Evolutionary conservation across 1,284 basidiomycete species (phyloP), one percentile per base, ranked within the genome.

Genomic region (Sanguinoderma infundibulare): DNA sequence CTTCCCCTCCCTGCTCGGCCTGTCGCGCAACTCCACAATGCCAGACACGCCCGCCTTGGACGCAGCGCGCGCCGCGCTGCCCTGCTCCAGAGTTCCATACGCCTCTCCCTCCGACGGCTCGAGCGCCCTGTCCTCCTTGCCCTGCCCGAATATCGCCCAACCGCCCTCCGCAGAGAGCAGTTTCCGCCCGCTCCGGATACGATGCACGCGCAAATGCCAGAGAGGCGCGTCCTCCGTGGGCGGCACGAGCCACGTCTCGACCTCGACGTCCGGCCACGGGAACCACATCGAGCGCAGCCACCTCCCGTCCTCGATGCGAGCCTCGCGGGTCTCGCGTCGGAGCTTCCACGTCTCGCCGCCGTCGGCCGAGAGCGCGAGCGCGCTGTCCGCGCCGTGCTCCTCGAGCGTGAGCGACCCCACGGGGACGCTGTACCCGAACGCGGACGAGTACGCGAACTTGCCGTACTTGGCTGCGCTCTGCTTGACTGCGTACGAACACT

Each of bases 401-500:
- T 91, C 89, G 42, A 92, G 80, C 14, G 87, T 89, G 55, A 85
- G 82, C 68, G 81, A 77, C 12, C 90, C 90, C 0, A 86, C 85
- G 9, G 90, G 87, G 20, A 91, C 88, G 67, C 85, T 87, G 76
- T 91, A 92, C 5, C 89, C 90, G 68, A 92, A 92, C 1, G 87
- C 83, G 30, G 86, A 83, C 4, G 87, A 89, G 73, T 93, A 92
- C 1, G 87, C 84, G 61, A 91, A 82, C 73, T 92, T 92, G 61
- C 88, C 87, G 74, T 92, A 92, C 73, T 92, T 93, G 30, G 89
- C 89, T 4, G 87, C 85, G 65, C 87, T 87, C 71, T 91, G 89
- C 69, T 90, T 89, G 71, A 93, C 87, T 10, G 87, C 84, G 73
- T 92, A 92, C 55, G 89, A 90, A 67, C 90, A 90, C 65, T 87